Base-by-base conservation (phyloP, 1,139 yeast genomes). In the Zhuliangozyma parablackwelliae region DNA sequence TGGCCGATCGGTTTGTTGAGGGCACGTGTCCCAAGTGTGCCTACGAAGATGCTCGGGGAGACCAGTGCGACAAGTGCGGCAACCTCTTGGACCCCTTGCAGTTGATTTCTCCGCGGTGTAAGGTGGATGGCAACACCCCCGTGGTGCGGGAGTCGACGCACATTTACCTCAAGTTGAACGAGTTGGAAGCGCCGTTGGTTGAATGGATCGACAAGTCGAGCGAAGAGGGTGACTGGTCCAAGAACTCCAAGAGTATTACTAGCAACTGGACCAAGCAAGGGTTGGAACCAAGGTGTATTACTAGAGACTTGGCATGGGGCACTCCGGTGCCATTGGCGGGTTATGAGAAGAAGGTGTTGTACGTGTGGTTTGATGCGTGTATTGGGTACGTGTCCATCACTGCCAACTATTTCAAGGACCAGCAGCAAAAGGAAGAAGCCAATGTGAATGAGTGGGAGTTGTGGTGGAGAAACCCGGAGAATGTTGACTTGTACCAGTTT, bases 281-380 rank as follows among this genome's bases (percentile, higher is more conserved):
- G 33, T 76, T 92, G 44, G 82, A 80, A 48, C 92, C 97, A 43
- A 82, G 98, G 64, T 88, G 97, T 69, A 94, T 92, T 57, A 92
- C 98, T 13, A 82, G 99, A 68, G 99, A 92, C 61, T 76, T 92
- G 58, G 80, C 81, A 37, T 92, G 99, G 99, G 99, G 99, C 58
- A 89, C 96, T 8, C 97, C 97, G 4, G 97, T 92, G 26, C 98
- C 98, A 35, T 68, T 86, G 48, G 80, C 85, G 48, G 80, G 78
- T 32, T 92, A 75, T 66, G 80, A 83, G 49, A 82, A 88, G 36
- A 92, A 92, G 65, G 98, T 92, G 11, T 71, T 92, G 55, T 92
- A 92, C 56, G 99, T 92, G 43, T 92, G 99, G 99, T 92, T 92
- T 51, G 99, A 92, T 65, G 99, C 99, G 32, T 79, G 96, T 33